A percentile compares a stretch with the other conserved stretches of the same genome.
These are phyloP conservation scores for Globisporangium megalacanthum DNA, from an alignment of 352 stramenopile genomes.

Conservation along the genomic window DNA sequence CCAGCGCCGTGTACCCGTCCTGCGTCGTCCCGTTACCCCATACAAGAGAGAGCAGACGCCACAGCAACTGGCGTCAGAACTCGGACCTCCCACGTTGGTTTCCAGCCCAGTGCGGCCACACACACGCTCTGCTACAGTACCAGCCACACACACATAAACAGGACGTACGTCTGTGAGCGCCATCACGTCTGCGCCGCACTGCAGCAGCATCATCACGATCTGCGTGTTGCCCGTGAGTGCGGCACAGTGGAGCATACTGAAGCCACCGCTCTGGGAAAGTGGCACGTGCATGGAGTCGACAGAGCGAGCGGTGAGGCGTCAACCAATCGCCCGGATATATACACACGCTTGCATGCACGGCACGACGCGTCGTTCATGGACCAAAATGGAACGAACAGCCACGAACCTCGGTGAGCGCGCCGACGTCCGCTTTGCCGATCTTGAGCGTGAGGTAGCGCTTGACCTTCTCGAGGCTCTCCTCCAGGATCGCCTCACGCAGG, in stretches of 20 bases:
- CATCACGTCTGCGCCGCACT: constrained; percentile 70
- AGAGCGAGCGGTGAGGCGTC: neutral
- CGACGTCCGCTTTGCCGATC: constrained; percentile 79
- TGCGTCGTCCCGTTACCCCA: constrained; percentile 9
- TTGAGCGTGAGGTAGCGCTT: constrained; percentile 77
- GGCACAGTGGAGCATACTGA: constrained; percentile 79
- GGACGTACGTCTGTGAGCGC: constrained; percentile 66
- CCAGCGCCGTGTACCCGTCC: constrained; percentile 77
- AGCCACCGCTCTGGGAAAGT: constrained; percentile 49
- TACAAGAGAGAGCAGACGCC: neutral
- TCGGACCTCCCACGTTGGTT: neutral
- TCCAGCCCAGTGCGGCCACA: neutral
- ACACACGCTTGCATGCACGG: neutral
- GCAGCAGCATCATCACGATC: constrained; percentile 85
- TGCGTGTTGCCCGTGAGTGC: constrained; percentile 73
- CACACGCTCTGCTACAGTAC: neutral
- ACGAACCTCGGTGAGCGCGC: constrained; percentile 57
- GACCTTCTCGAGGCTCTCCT: constrained; percentile 76
- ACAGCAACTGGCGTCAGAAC: neutral
- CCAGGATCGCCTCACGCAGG: constrained; percentile 76
- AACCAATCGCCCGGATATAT: no score
- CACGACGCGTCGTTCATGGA: no score
- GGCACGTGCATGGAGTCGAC: neutral
- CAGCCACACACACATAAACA: neutral
- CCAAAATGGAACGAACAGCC: neutral